Evolutionary conservation across 75 land plant species (phyloP).

Genomic region (Isoetes taiwanensis): DNA sequence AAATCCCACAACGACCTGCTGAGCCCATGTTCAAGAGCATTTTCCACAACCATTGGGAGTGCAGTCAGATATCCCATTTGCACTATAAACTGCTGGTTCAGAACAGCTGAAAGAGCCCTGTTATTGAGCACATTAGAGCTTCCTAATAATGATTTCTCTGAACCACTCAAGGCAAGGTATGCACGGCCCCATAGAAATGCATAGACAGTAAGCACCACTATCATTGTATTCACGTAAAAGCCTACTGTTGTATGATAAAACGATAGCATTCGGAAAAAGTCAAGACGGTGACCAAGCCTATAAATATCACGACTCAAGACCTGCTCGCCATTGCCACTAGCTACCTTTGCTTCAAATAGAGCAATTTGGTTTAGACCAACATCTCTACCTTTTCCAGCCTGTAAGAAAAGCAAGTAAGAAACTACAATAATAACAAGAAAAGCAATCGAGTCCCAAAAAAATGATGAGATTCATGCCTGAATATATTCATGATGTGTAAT

Average conservation of each 20-base stretch:
- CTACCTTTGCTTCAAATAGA: conserved; percentile 87
- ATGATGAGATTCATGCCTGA: conserved; percentile 21
- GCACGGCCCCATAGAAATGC: conserved; percentile 84
- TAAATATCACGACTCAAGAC: conserved; percentile 78
- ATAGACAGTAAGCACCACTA: conserved; percentile 83
- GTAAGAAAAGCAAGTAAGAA: no score
- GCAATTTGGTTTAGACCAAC: conserved; percentile 86
- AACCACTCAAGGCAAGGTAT: conserved; percentile 74
- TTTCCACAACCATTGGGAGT: conserved; percentile 90
- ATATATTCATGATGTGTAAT: conserved; percentile 96
- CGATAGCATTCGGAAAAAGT: conserved; percentile 87
- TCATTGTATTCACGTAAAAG: conserved; percentile 73
- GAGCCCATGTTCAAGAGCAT: conserved; percentile 73
- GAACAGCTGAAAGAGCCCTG: conserved; percentile 48
- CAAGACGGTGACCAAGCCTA: conserved; percentile 74
- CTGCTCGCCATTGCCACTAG: conserved; percentile 95
- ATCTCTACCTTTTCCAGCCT: conserved; percentile 92
- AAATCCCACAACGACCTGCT: conserved; percentile 67
- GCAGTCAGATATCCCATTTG: conserved; percentile 86
- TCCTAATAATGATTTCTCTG: conserved; percentile 33
- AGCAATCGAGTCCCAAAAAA: no score
- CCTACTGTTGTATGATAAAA: conserved; percentile 87
- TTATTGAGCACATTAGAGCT: conserved; percentile 22
- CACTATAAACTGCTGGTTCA: conserved; percentile 90
- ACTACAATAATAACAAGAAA: no score